phyloP scores from a whole-genome alignment of 2,329 filamentous ascomycete genomes.

The Xylaria sp. region DNA sequence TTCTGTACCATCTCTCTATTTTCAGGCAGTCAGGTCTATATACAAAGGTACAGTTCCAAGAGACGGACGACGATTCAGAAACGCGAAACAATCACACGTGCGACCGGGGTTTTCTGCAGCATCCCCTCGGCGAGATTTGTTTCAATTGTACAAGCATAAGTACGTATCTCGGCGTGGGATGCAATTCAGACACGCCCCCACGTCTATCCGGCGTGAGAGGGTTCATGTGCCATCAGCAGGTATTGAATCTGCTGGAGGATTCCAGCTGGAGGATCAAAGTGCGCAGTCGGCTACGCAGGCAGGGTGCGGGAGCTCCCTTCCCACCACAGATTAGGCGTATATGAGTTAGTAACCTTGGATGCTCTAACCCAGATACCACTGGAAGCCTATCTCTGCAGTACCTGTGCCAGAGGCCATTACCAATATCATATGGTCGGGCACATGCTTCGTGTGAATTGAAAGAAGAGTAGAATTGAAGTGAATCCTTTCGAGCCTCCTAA shows the following conservation, averaged over 20 bases:
- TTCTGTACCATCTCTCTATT: neutral
- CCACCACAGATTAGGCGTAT: constrained; percentile 3
- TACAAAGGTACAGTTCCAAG: neutral
- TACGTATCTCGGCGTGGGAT: constrained; percentile 31
- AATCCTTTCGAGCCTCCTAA: neutral
- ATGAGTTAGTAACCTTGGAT: neutral
- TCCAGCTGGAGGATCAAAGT: constrained; percentile 31
- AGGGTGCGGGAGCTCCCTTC: constrained; percentile 37
- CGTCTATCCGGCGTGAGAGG: constrained; percentile 19
- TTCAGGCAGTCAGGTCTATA: neutral
- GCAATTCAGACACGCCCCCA: constrained; percentile 16
- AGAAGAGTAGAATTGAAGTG: neutral
- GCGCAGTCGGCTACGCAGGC: constrained; percentile 27
- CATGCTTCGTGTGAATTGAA: neutral
- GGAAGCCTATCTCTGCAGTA: neutral
- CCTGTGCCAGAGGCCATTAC: neutral
- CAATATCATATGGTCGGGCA: neutral
- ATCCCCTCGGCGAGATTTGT: constrained; percentile 31
- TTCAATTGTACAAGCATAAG: constrained; percentile 22
- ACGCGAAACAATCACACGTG: constrained; percentile 35
- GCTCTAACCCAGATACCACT: neutral
- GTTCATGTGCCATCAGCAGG: constrained; percentile 18
- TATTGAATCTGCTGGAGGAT: constrained; percentile 28
- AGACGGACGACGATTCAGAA: constrained; percentile 28
- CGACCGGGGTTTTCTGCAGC: constrained; percentile 33